Conservation (phyloP, 78 protist genomes). For the Chrysochromulina tobinii region DNA sequence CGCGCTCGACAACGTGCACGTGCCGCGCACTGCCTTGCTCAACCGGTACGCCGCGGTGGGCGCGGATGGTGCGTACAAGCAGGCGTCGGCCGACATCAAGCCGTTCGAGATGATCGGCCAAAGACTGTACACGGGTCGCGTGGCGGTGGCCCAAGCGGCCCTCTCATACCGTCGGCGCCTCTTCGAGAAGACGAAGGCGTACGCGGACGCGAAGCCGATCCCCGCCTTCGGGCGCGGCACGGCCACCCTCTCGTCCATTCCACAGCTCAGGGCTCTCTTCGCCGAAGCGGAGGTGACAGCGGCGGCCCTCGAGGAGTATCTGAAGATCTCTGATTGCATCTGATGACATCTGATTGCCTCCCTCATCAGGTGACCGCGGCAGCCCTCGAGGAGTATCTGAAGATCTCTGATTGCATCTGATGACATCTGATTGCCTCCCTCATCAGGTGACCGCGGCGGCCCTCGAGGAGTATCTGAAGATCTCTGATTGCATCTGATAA, state of each 20-base stretch:
- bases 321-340: no score
- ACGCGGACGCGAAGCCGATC: constrained; percentile 38
- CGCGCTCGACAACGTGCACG: constrained; percentile 35
- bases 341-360: no score
- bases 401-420: no score
- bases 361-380: no score
- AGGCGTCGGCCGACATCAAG: background rate
- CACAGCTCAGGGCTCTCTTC: constrained; percentile 10
- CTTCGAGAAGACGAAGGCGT: constrained; percentile 2
- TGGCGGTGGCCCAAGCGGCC: constrained; percentile 63
- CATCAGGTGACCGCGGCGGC: no score
- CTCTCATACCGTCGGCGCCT: constrained; percentile 31
- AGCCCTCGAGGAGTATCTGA: no score
- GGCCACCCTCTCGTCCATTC: constrained; percentile 23
- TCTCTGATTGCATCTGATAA: no score
- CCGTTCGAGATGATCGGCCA: constrained; percentile 63
- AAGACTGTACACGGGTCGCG: constrained; percentile 53
- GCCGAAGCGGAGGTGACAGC: no score
- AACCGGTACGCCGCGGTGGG: background rate
- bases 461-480: no score
- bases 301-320: no score
- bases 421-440: no score
- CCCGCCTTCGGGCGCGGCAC: constrained; percentile 3
- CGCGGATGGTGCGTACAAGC: background rate
- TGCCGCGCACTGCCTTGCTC: background rate